phyloP scores from a whole-genome alignment of 2,329 filamentous ascomycete genomes.

The Cladophialophora exuberans region DNA sequence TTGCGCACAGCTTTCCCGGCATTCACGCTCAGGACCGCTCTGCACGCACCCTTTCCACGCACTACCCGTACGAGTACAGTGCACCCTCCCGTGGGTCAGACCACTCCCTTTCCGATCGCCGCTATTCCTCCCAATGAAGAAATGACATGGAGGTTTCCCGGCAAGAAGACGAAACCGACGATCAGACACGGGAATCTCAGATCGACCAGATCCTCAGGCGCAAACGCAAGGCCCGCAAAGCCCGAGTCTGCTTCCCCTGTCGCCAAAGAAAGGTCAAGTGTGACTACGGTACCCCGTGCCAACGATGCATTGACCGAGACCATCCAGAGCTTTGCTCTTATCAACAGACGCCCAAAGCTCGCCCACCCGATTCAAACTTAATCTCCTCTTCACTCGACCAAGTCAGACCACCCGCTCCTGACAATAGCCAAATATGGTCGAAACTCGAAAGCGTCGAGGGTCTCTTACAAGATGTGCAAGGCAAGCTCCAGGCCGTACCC shows the following conservation, averaged over 20 bases:
- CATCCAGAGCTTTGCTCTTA: slow-evolving; percentile 52
- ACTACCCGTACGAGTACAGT: too few species aligned
- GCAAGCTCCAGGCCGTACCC: neutral
- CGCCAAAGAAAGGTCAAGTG: slow-evolving; percentile 26
- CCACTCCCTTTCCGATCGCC: neutral
- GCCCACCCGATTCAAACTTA: neutral
- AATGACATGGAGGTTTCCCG: neutral
- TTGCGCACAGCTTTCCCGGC: too few species aligned
- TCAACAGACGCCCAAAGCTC: slow-evolving; percentile 46
- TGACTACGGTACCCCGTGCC: slow-evolving; percentile 42
- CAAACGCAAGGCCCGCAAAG: slow-evolving; percentile 7
- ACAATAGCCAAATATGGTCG: slow-evolving; percentile 6
- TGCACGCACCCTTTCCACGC: too few species aligned
- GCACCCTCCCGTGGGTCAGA: neutral
- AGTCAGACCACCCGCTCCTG: neutral
- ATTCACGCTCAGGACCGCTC: too few species aligned
- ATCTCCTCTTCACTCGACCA: neutral
- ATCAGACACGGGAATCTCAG: neutral
- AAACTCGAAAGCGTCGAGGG: slow-evolving; percentile 6
- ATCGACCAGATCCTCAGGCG: slow-evolving; percentile 4
- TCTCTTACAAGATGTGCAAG: slow-evolving; percentile 10
- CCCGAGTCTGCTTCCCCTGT: slow-evolving; percentile 2
- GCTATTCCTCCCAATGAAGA: neutral
- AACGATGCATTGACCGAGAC: slow-evolving; percentile 51
- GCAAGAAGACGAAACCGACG: slow-evolving; percentile 1